Percentiles rank a stretch among this genome's conserved stretches.
These are phyloP conservation scores for Macrocybe sp. DNA, from an alignment of 1,284 basidiomycete genomes.

Conservation along the genomic window DNA sequence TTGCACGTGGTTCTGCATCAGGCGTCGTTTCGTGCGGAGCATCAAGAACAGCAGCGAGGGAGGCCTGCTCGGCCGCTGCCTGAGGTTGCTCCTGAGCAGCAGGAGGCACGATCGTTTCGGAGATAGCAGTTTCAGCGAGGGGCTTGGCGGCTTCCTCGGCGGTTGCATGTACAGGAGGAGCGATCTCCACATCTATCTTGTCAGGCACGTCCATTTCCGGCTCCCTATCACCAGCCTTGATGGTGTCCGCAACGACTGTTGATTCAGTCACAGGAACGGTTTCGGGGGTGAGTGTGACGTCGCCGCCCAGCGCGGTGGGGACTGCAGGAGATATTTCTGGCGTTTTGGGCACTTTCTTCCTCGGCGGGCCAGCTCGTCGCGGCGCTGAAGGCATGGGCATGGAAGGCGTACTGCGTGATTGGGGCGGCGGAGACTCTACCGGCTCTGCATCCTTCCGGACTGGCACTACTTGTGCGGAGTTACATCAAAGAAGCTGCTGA, in stretches of 20 bases:
- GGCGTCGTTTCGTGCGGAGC: slow-evolving; percentile 11
- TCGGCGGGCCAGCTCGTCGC: slow-evolving; percentile 62
- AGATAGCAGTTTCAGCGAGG: slow-evolving; percentile 2
- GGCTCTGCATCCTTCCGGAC: slow-evolving; percentile 21
- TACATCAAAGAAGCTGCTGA: too few relatives aligned
- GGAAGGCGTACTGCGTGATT: slow-evolving; percentile 34
- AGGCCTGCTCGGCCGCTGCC: neutral
- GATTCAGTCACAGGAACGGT: slow-evolving; percentile 4
- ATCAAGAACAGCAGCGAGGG: neutral
- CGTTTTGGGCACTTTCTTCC: slow-evolving; percentile 53
- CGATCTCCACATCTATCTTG: slow-evolving; percentile 1
- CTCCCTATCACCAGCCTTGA: neutral
- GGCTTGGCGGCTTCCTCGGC: slow-evolving; percentile 7
- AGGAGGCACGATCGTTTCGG: neutral
- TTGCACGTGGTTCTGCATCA: neutral
- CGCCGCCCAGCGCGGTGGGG: slow-evolving; percentile 9
- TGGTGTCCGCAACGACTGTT: neutral
- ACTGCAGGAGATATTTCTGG: slow-evolving; percentile 26
- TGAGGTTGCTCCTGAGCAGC: neutral
- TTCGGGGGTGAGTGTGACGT: slow-evolving; percentile 3
- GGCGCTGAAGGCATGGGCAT: slow-evolving; percentile 77
- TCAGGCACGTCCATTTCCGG: neutral
- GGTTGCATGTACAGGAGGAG: slow-evolving; percentile 9
- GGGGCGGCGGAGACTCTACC: slow-evolving; percentile 20
- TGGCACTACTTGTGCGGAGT: too few relatives aligned